Evolutionary conservation across 805 yeast species (phyloP).

Genomic region (Ogataea angusta): DNA sequence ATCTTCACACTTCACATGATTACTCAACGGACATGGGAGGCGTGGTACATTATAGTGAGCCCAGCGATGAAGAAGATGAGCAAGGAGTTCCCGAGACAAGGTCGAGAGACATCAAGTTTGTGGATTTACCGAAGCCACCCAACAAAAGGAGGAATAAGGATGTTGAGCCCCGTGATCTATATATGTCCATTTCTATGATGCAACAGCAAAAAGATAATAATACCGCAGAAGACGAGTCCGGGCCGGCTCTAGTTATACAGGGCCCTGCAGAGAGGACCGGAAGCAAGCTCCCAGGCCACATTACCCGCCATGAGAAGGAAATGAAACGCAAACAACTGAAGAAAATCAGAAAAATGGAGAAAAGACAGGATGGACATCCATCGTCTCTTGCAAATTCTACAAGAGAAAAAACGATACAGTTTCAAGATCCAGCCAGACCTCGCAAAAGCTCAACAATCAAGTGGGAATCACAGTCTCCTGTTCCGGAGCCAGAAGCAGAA

Average conservation of each 20-base stretch:
- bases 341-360: constrained; percentile 16
- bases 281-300: constrained; percentile 25
- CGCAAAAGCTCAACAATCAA: background rate
- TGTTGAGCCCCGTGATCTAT: constrained; percentile 80
- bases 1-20: constrained; percentile 2
- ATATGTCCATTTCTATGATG: constrained; percentile 77
- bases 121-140: constrained; percentile 53
- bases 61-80: constrained; percentile 34
- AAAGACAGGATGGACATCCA: constrained; percentile 3
- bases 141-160: constrained; percentile 37
- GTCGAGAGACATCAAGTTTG: constrained; percentile 50
- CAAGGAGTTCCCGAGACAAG: constrained; percentile 4
- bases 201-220: constrained; percentile 45
- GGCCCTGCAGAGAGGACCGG: constrained; percentile 73
- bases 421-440: constrained; percentile 16
- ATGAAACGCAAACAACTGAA: constrained; percentile 23
- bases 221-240: constrained; percentile 48
- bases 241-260: constrained; percentile 73
- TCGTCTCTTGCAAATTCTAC: background rate
- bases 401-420: constrained; percentile 20
- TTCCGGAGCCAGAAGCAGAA: constrained; percentile 9
- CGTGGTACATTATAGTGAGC: constrained; percentile 39
- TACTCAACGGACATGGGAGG: constrained; percentile 6
- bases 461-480: background rate
- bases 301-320: constrained; percentile 16